These are phyloP conservation scores for Macrotyloma uniflorum DNA, from an alignment of 306 rosid genomes.

Conservation along the genomic window DNA sequence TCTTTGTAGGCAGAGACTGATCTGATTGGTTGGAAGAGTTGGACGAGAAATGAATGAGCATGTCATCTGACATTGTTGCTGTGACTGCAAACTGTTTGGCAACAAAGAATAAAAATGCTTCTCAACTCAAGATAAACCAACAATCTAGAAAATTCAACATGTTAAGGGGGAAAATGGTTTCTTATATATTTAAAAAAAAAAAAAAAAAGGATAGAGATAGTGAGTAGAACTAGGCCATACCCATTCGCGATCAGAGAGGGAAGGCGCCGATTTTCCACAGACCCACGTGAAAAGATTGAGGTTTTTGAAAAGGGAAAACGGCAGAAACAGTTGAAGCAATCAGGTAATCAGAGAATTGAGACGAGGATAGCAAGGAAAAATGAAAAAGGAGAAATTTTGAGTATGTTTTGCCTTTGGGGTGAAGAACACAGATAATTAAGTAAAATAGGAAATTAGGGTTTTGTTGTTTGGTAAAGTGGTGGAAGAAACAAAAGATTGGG, in stretches of 20 bases:
- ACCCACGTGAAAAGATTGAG: conserved; percentile 35
- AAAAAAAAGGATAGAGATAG: not conserved
- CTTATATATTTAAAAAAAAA: not conserved
- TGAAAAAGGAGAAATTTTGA: not conserved
- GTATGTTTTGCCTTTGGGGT: not conserved
- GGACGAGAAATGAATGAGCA: conserved; percentile 93
- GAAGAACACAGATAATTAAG: conserved; percentile 17
- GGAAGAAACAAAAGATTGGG: conserved; percentile 43
- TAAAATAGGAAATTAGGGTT: conserved; percentile 56
- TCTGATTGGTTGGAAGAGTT: conserved; percentile 98
- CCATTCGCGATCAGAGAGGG: conserved; percentile 43
- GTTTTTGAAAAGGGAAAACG: conserved; percentile 31
- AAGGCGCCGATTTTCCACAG: conserved; percentile 4
- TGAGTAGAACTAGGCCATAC: conserved; percentile 37
- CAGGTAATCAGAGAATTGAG: conserved; percentile 16
- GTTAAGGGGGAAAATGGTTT: not conserved
- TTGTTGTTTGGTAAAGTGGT: conserved; percentile 40
- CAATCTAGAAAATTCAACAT: conserved; percentile 34
- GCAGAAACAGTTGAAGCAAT: conserved; percentile 26
- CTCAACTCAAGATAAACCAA: conserved; percentile 30
- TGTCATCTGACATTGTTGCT: conserved; percentile 87
- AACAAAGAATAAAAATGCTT: conserved; percentile 33
- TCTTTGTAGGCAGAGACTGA: conserved; percentile 93
- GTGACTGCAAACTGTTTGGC: conserved; percentile 40
- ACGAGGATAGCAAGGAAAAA: not conserved